phyloP scores from a whole-genome alignment of 1,284 basidiomycete species.

The Malassezia slooffiae region DNA sequence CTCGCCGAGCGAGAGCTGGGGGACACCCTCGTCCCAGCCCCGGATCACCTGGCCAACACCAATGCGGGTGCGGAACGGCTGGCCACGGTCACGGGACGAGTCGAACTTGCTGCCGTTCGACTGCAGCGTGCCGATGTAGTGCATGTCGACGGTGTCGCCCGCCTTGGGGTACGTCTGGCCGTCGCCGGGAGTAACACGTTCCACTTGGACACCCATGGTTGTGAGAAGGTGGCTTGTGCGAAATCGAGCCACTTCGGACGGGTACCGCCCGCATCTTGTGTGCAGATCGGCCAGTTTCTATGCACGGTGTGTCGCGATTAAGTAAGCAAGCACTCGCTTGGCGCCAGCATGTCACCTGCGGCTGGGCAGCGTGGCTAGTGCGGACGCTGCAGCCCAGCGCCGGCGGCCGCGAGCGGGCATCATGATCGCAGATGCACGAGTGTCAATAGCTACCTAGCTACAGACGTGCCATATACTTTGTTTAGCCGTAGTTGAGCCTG shows the following conservation, averaged over 20 bases:
- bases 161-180: conserved; percentile 44
- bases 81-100: conserved; percentile 45
- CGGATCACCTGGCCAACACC: conserved; percentile 47
- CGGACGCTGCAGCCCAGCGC: too few relatives aligned
- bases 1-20: conserved; percentile 48
- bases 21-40: conserved; percentile 49
- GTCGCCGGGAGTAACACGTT: conserved; percentile 43
- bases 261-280: too few relatives aligned
- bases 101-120: conserved; percentile 38
- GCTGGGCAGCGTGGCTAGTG: too few relatives aligned
- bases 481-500: conserved; percentile 37
- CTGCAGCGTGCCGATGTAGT: conserved; percentile 38
- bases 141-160: conserved; percentile 38
- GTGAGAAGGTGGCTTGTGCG: conserved; percentile 14
- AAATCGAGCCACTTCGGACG: too few relatives aligned
- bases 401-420: too few relatives aligned
- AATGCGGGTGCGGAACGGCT: conserved; percentile 30
- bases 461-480: too few relatives aligned
- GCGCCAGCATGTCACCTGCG: too few relatives aligned
- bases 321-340: too few relatives aligned
- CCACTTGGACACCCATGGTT: conserved; percentile 43
- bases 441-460: too few relatives aligned
- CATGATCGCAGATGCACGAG: too few relatives aligned
- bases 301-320: conserved; percentile 11
- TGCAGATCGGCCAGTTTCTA: too few relatives aligned